phyloP scores from a whole-genome alignment of 345 rosid genomes.

The Citrus reticulata region DNA sequence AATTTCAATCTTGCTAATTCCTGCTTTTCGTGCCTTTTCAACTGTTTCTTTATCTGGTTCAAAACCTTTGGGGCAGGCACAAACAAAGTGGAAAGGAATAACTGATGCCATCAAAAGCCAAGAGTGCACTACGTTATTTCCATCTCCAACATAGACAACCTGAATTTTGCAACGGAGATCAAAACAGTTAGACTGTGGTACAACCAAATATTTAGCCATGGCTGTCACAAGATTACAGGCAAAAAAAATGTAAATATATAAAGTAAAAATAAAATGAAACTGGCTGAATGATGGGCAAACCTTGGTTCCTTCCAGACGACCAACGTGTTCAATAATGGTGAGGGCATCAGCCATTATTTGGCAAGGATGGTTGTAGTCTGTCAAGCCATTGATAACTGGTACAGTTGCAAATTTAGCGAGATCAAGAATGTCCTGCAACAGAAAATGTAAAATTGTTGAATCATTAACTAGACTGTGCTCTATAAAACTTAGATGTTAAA shows the following conservation, averaged over 20 bases:
- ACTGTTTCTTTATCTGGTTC: constrained; percentile 82
- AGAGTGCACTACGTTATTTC: constrained; percentile 93
- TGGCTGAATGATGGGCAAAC: constrained; percentile 29
- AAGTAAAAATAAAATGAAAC: not conserved
- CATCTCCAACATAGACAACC: constrained; percentile 99
- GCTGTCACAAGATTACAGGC: not conserved
- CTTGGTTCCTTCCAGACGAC: constrained; percentile 90
- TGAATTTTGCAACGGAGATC: constrained; percentile 22
- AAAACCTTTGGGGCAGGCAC: constrained; percentile 87
- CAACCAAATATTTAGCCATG: not conserved
- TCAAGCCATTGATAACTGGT: constrained; percentile 88
- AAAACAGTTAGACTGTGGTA: constrained; percentile 1
- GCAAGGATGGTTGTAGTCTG: constrained; percentile 94
- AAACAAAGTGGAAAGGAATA: constrained; percentile 92
- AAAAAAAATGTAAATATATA: not conserved
- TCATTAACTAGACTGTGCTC: not conserved
- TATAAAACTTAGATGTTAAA: not conserved
- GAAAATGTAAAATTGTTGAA: constrained; percentile 11
- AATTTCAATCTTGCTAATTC: constrained; percentile 90
- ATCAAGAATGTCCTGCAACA: constrained; percentile 78
- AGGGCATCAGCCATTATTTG: constrained; percentile 99
- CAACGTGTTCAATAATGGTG: constrained; percentile 85
- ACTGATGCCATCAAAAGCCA: constrained; percentile 91
- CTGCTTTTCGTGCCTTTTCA: constrained; percentile 63
- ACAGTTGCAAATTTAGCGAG: constrained; percentile 80